Evolutionary conservation across 805 yeast species (phyloP).

Genomic region (Grigorovia transvaalensis): DNA sequence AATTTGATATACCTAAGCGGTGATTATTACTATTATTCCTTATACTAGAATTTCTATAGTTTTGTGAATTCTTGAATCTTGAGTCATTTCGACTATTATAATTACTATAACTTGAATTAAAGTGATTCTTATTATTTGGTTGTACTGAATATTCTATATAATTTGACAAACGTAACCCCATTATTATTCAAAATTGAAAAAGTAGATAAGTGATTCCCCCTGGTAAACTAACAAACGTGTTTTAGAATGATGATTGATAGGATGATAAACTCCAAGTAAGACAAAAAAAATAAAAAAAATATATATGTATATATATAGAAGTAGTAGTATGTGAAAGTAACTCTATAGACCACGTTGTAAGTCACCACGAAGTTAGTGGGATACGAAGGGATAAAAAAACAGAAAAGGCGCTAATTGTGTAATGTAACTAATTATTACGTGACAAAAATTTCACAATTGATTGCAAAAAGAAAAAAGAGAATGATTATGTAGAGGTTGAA

Average conservation of each 20-base stretch:
- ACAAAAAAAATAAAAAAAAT: no score
- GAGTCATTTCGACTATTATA: neutral
- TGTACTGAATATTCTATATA: conserved; percentile 1
- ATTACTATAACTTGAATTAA: neutral
- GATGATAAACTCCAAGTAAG: neutral
- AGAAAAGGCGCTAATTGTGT: neutral
- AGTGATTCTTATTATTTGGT: neutral
- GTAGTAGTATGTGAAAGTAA: no score
- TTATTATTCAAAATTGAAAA: neutral
- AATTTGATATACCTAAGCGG: neutral
- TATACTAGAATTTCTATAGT: neutral
- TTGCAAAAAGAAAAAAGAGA: neutral
- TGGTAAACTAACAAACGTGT: no score
- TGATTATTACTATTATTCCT: neutral
- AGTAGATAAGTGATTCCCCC: neutral
- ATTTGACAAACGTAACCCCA: conserved; percentile 3
- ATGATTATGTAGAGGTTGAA: neutral
- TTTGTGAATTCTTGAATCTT: neutral
- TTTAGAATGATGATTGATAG: neutral
- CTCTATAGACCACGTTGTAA: no score
- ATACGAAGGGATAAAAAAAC: neutral
- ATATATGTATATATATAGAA: no score
- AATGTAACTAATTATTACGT: neutral
- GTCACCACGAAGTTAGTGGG: neutral
- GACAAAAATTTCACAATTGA: neutral